Conservation (phyloP, 169 alveolate species). For the Besnoitia besnoiti region DNA sequence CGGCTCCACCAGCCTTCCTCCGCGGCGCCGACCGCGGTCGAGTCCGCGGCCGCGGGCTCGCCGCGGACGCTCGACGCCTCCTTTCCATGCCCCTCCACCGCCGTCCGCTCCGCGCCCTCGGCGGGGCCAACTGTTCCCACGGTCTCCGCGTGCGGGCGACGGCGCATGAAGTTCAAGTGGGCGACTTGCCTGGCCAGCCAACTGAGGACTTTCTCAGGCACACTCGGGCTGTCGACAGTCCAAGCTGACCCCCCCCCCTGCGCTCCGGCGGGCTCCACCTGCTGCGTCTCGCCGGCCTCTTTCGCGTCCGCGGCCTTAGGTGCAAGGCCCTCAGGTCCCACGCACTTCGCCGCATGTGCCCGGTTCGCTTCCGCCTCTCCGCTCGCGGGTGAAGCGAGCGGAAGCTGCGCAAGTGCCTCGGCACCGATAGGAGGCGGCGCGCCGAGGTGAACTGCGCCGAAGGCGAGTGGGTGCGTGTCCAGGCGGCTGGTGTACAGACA, state of each 20-base stretch:
- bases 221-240: too few species aligned
- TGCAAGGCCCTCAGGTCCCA: too few species aligned
- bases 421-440: background rate
- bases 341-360: too few species aligned
- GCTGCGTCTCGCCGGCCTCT: too few species aligned
- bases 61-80: background rate
- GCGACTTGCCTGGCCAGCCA: background rate
- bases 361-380: background rate
- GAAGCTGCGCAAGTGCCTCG: background rate
- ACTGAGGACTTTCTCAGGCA: background rate
- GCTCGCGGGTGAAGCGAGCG: background rate
- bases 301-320: too few species aligned
- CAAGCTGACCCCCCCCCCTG: too few species aligned
- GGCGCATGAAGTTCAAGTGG: background rate
- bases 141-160: background rate
- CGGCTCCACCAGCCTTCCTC: background rate
- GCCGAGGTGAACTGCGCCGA: background rate
- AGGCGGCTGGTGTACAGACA: slow-evolving; percentile 36
- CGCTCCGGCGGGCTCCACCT: too few species aligned
- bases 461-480: background rate
- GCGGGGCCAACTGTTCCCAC: background rate
- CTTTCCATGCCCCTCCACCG: background rate
- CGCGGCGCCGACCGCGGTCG: too few species aligned
- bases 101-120: background rate
- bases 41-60: too few species aligned